Evolutionary conservation across 176 grass and related monocot genomes (phyloP).

Genomic region (Leersia perrieri): DNA sequence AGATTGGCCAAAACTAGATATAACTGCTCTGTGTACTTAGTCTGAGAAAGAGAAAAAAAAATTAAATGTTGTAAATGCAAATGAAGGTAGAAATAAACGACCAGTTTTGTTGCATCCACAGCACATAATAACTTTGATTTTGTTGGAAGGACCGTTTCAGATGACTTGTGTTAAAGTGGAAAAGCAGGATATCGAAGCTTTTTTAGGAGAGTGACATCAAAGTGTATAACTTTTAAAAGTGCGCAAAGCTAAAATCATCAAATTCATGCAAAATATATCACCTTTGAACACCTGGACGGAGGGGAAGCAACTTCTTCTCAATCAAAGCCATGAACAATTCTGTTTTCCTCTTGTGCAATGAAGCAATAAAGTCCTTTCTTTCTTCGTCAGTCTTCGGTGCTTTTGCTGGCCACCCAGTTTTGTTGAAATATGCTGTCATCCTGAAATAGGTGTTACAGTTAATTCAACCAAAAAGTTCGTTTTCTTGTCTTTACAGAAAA

Average conservation of each 20-base stretch:
- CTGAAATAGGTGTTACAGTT: slow-evolving; percentile 31
- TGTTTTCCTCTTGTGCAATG: slow-evolving; percentile 95
- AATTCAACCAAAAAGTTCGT: not conserved
- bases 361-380: slow-evolving; percentile 84
- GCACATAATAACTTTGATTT: not conserved
- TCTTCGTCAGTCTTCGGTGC: slow-evolving; percentile 70
- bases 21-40: not conserved
- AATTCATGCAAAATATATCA: slow-evolving; percentile 41
- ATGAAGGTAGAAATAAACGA: not conserved
- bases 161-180: not conserved
- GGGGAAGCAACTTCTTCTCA: slow-evolving; percentile 96
- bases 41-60: not conserved
- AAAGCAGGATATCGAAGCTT: not conserved
- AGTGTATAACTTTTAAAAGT: slow-evolving; percentile 43
- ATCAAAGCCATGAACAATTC: slow-evolving; percentile 91
- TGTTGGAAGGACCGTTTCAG: not conserved
- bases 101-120: not conserved
- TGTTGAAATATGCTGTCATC: slow-evolving; percentile 97
- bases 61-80: not conserved
- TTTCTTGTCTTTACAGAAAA: not conserved
- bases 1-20: not conserved
- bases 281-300: slow-evolving; percentile 96
- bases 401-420: slow-evolving; percentile 79
- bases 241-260: slow-evolving; percentile 27
- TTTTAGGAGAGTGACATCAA: too few species aligned